Conservation (phyloP, 1,139 yeast species). For the Candida albicans region DNA sequence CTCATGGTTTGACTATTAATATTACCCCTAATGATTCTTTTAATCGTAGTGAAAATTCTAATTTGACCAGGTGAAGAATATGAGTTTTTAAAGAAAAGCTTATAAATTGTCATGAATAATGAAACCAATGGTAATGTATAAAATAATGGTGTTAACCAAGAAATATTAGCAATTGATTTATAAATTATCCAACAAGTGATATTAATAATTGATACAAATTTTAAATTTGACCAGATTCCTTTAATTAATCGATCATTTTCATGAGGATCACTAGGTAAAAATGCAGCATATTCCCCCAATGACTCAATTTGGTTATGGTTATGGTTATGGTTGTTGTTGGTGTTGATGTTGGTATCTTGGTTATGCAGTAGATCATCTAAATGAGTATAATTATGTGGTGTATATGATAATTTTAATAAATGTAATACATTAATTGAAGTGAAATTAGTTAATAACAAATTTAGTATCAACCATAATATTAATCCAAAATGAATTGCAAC, state of each 20-base stretch:
- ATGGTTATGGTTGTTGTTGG: conserved; percentile 2
- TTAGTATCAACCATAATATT: conserved; percentile 36
- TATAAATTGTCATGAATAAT: conserved; percentile 18
- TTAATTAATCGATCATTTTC: conserved; percentile 33
- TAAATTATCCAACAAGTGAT: conserved; percentile 23
- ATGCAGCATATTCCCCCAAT: conserved; percentile 38
- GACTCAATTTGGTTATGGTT: no score
- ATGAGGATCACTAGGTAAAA: conserved; percentile 28
- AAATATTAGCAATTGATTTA: conserved; percentile 21
- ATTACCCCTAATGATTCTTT: conserved; percentile 55
- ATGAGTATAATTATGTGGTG: conserved; percentile 37
- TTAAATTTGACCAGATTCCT: conserved; percentile 36
- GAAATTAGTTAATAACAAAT: conserved; percentile 24
- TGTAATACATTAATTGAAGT: conserved; percentile 36
- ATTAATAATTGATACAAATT: conserved; percentile 21
- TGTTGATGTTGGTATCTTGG: neutral
- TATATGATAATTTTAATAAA: conserved; percentile 39
- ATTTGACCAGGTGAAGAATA: conserved; percentile 36
- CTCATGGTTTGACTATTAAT: conserved; percentile 58
- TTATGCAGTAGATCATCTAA: conserved; percentile 18
- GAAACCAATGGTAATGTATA: conserved; percentile 21
- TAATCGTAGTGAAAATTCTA: conserved; percentile 47
- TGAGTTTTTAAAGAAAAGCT: conserved; percentile 19
- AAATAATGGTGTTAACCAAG: conserved; percentile 14
- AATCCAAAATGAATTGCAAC: conserved; percentile 34